Evolutionary conservation across 805 yeast species (phyloP).

Genomic region (Saccharomycopsis fibuligera): DNA sequence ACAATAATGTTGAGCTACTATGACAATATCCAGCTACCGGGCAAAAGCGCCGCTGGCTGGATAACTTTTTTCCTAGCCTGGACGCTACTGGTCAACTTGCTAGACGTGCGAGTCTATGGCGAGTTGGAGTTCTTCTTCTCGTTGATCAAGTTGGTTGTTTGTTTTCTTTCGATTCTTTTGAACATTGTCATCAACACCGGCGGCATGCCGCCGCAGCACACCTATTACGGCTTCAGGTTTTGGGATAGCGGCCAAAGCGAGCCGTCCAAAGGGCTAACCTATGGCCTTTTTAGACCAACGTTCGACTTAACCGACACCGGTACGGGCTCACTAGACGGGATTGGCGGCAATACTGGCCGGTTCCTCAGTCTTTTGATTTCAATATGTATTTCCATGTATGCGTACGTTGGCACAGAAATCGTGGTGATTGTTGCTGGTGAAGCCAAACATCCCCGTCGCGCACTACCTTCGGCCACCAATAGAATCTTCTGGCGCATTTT

Average conservation of each 20-base stretch:
- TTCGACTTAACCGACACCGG: constrained; percentile 62
- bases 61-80: constrained; percentile 55
- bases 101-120: constrained; percentile 69
- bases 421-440: constrained; percentile 84
- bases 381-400: constrained; percentile 58
- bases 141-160: constrained; percentile 44
- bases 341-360: constrained; percentile 55
- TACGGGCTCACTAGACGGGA: constrained; percentile 46
- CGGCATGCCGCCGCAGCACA: constrained; percentile 39
- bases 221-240: constrained; percentile 57
- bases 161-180: constrained; percentile 45
- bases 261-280: constrained; percentile 40
- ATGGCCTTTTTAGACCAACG: constrained; percentile 71
- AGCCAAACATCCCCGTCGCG: constrained; percentile 69
- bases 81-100: constrained; percentile 45
- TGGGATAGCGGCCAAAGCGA: constrained; percentile 53
- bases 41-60: constrained; percentile 60
- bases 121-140: constrained; percentile 65
- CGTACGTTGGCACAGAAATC: constrained; percentile 78
- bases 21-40: constrained; percentile 45
- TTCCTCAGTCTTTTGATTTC: constrained; percentile 57
- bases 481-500: constrained; percentile 68
- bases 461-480: constrained; percentile 74
- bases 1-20: constrained; percentile 70
- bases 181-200: constrained; percentile 65